Conservation (phyloP, 1,284 basidiomycete species). For the Ganoderma resinaceum region DNA sequence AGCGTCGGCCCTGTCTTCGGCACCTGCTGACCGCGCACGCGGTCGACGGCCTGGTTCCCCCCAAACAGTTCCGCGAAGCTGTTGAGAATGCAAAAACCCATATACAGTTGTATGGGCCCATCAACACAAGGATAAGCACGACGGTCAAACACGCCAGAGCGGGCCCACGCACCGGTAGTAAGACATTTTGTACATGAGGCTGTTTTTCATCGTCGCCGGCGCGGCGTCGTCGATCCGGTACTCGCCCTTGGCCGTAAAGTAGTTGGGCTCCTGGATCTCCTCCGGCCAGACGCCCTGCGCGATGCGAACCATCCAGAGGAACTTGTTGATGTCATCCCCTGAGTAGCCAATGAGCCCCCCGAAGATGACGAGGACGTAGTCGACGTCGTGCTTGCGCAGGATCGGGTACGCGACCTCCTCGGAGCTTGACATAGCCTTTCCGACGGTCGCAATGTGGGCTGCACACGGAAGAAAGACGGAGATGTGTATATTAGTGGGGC, state of each 20-base stretch:
- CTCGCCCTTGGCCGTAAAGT: constrained; percentile 94
- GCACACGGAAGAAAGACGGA: constrained; percentile 4
- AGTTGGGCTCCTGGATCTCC: constrained; percentile 94
- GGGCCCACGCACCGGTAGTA: constrained; percentile 79
- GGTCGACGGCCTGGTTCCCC: constrained; percentile 74
- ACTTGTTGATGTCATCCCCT: constrained; percentile 99
- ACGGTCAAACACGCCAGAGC: constrained; percentile 10
- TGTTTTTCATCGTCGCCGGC: constrained; percentile 91
- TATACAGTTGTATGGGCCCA: background rate
- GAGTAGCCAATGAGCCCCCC: constrained; percentile 97
- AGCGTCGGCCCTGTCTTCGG: constrained; percentile 82
- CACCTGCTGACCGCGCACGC: constrained; percentile 85
- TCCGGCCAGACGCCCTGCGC: constrained; percentile 99
- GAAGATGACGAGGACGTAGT: constrained; percentile 98
- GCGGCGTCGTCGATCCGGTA: constrained; percentile 94
- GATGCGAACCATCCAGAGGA: constrained; percentile 98
- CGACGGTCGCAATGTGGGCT: constrained; percentile 97
- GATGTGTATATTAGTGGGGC: background rate
- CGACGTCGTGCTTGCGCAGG: constrained; percentile 96
- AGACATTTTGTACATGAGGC: constrained; percentile 98
- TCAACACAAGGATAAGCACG: constrained; percentile 19
- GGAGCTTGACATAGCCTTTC: constrained; percentile 94
- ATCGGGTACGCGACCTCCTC: constrained; percentile 99
- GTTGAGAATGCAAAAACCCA: constrained; percentile 12
- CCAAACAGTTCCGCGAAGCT: constrained; percentile 91